Conservation (phyloP, 208 protist species). For the Trichomonas vaginalis region DNA sequence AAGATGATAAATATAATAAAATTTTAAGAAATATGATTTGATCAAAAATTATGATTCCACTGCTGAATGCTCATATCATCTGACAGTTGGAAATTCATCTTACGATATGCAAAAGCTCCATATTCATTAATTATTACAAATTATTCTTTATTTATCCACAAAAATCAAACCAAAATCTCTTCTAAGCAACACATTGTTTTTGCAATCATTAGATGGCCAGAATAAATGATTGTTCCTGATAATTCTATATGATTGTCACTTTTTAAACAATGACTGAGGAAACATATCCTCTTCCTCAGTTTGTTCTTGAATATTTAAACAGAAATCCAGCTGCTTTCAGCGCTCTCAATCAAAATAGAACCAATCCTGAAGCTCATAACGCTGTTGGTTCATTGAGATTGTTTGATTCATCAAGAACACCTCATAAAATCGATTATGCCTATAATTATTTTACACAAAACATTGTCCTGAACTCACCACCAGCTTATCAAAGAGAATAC, state of each 20-base stretch:
- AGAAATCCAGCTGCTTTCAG: neutral
- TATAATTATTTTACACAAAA: neutral
- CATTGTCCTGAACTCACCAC: neutral
- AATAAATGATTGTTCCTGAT: too few species aligned
- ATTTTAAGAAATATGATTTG: too few species aligned
- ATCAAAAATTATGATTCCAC: too few species aligned
- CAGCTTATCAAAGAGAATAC: neutral
- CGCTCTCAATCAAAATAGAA: neutral
- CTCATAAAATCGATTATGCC: neutral
- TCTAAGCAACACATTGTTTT: too few species aligned
- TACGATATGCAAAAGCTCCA: too few species aligned
- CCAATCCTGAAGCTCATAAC: neutral
- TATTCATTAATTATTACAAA: too few species aligned
- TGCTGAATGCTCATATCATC: too few species aligned
- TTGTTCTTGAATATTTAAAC: neutral
- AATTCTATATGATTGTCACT: neutral
- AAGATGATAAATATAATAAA: too few species aligned
- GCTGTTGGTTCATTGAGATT: neutral
- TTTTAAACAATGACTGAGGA: neutral
- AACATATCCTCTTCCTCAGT: neutral
- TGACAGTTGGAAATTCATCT: too few species aligned
- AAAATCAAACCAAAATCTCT: too few species aligned
- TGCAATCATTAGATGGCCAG: too few species aligned
- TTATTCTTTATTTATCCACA: too few species aligned
- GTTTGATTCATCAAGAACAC: neutral